A percentile compares a stretch with the other conserved stretches of the same genome.
Conservation (phyloP, 169 alveolate genomes). For the Plasmodium blacklocki region DNA sequence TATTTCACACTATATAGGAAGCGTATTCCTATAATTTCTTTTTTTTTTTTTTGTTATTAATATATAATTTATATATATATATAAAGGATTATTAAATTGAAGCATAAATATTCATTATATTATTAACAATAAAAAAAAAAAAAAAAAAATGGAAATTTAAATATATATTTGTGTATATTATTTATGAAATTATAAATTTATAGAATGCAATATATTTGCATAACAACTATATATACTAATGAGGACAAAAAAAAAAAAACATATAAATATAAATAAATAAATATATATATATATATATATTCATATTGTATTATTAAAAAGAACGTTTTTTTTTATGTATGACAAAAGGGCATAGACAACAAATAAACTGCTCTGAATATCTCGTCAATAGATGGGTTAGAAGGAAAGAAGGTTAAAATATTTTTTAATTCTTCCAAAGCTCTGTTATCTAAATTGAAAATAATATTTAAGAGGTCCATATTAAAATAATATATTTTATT, state of each 20-base stretch:
- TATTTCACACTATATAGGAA: too few species aligned
- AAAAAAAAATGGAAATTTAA: too few species aligned
- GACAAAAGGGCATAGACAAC: constrained; percentile 27
- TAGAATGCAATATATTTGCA: too few species aligned
- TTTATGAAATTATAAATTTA: too few species aligned
- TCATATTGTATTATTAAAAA: not conserved
- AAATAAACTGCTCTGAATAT: constrained; percentile 15
- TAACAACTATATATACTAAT: too few species aligned
- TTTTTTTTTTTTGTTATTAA: too few species aligned
- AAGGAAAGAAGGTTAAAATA: constrained; percentile 43
- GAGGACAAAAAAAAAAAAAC: not conserved
- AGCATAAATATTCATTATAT: too few species aligned
- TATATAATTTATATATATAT: too few species aligned
- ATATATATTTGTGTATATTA: too few species aligned
- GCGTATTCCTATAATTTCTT: too few species aligned
- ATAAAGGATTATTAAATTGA: too few species aligned
- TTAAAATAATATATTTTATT: constrained; percentile 34
- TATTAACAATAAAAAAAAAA: too few species aligned
- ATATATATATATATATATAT: constrained; percentile 5
- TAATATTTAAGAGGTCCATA: constrained; percentile 48
- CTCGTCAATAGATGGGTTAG: constrained; percentile 56
- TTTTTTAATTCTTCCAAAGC: constrained; percentile 38
- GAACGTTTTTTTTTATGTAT: not conserved
- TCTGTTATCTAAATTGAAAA: constrained; percentile 45
- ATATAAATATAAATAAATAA: not conserved